Base-by-base conservation (phyloP, 164 flowering plant genomes). In the Stephania yunnanensis region DNA sequence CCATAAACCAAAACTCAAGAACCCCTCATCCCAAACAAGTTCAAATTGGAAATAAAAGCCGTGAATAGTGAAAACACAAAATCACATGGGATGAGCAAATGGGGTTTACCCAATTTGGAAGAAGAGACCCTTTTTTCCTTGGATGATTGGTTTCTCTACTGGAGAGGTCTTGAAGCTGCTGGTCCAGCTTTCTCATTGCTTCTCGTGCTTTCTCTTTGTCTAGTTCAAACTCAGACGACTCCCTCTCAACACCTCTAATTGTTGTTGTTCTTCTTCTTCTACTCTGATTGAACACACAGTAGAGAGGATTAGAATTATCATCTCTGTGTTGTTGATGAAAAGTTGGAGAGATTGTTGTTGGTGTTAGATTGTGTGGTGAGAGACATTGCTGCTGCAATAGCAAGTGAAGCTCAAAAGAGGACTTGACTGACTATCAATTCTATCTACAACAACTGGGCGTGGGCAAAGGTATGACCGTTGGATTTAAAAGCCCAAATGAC, bases 131-230 rank as follows among this genome's bases (percentile, higher is more conserved):
- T 84, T 19, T 84, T 19, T 70, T 80, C 71, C 76, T 87, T 0
- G 89, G 88, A 45, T 88, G 48, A 48, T 69, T 68, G 72, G 67
- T 44, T 83, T 78, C 83, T 76, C 86, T 89, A 74, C 80, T 66
- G 75, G 93, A 84, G 61, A 87, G 81, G 22, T 87, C 68, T 74
- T 87, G 79, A 42, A 91, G 83, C 72, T 91, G 88, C 77, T 87
- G 87, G 82, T 91, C 93, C 63, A 89, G 91, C 75, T 89, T 69
- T 65, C 81, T 66, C 69, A 91, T 82, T 29, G 95, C 93, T 80
- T 86, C 85, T 46, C 87, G 81, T 70, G 95, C 95, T 82, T 88
- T 86, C 12, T 87, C 92, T 73, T 75, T 84, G 82, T 91, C 93
- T 11, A 89, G 74, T 79, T 89, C 88, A 72, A 84, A 89, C 45